phyloP scores from a whole-genome alignment of 116 monocot species.

The Papilionanthe hybrid region DNA sequence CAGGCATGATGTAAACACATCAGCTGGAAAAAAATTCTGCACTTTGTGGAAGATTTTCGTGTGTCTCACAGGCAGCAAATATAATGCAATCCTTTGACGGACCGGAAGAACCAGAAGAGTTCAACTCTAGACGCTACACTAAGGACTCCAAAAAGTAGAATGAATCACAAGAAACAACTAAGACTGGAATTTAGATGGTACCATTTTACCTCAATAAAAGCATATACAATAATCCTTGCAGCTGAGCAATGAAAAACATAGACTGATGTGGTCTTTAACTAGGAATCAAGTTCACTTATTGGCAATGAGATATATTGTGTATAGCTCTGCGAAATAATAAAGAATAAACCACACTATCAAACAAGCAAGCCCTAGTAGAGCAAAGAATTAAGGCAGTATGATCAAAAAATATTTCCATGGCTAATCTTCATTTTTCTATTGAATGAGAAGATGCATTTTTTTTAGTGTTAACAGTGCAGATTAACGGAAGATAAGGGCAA shows the following conservation, averaged over 20 bases:
- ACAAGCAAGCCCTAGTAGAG: background rate
- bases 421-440: too few species aligned
- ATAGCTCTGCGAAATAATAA: constrained; percentile 69
- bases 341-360: constrained; percentile 2
- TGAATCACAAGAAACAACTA: background rate
- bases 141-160: background rate
- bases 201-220: constrained; percentile 63
- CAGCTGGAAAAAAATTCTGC: constrained; percentile 92
- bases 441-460: too few species aligned
- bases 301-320: constrained; percentile 95
- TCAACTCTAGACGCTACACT: constrained; percentile 48
- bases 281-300: constrained; percentile 87
- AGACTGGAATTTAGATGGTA: background rate
- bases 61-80: constrained; percentile 88
- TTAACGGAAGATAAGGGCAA: constrained; percentile 95
- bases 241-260: constrained; percentile 99
- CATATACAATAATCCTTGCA: constrained; percentile 75
- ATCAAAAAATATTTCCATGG: background rate
- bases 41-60: constrained; percentile 95
- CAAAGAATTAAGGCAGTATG: background rate
- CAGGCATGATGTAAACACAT: constrained; percentile 93
- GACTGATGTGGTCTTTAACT: constrained; percentile 90
- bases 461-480: too few species aligned
- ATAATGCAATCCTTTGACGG: constrained; percentile 77
- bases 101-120: constrained; percentile 38